phyloP scores from a whole-genome alignment of 2,329 filamentous ascomycete species.

The Penicillium sp. region DNA sequence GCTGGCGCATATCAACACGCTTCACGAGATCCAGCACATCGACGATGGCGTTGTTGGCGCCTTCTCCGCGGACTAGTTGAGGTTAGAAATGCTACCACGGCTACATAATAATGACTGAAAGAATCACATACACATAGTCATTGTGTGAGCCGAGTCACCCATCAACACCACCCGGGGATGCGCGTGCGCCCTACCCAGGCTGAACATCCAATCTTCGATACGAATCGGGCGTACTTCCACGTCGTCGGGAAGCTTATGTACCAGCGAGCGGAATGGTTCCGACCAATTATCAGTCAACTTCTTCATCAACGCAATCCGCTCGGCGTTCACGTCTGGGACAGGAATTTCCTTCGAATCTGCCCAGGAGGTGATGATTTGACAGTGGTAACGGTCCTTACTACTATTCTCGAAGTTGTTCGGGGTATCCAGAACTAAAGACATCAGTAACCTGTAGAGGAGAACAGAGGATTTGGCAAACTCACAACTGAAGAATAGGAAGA shows the following conservation, averaged over 20 bases:
- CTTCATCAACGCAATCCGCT: slow-evolving; percentile 47
- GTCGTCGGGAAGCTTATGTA: slow-evolving; percentile 43
- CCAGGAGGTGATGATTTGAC: slow-evolving; percentile 57
- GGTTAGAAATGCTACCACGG: neutral
- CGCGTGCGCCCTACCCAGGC: slow-evolving; percentile 36
- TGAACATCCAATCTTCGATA: slow-evolving; percentile 50
- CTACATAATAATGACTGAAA: neutral
- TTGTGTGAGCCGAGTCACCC: slow-evolving; percentile 58
- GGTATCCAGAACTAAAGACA: slow-evolving; percentile 48
- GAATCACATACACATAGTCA: slow-evolving; percentile 58
- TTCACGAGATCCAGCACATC: slow-evolving; percentile 52
- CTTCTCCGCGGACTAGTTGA: slow-evolving; percentile 56
- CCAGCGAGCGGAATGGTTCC: slow-evolving; percentile 50
- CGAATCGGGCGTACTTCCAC: slow-evolving; percentile 49
- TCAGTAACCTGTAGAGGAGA: neutral
- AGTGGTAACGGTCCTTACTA: slow-evolving; percentile 42
- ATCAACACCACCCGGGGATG: slow-evolving; percentile 49
- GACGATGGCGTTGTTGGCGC: slow-evolving; percentile 57
- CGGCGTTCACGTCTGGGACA: slow-evolving; percentile 44
- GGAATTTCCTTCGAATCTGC: slow-evolving; percentile 38
- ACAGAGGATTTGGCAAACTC: slow-evolving; percentile 13
- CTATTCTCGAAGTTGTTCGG: slow-evolving; percentile 45
- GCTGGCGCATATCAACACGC: slow-evolving; percentile 22
- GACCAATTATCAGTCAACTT: slow-evolving; percentile 50
- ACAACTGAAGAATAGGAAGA: slow-evolving; percentile 57